These are phyloP conservation scores for Wickerhamiella qilinensis DNA, from an alignment of 805 yeast species.

Conservation along the genomic window DNA sequence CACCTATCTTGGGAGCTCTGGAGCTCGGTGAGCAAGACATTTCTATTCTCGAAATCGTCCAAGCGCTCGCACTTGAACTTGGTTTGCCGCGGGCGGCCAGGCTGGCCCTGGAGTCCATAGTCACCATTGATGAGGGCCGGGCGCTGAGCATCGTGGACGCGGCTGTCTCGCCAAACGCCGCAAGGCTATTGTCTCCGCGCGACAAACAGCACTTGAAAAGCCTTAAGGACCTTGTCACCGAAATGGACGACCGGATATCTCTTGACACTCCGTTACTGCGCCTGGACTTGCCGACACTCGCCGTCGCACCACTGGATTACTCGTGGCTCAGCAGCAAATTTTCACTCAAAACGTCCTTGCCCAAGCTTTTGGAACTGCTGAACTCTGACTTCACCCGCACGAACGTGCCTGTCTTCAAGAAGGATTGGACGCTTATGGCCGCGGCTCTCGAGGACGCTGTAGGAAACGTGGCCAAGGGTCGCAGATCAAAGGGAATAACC, in stretches of 20 bases:
- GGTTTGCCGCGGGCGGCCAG: conserved; percentile 10
- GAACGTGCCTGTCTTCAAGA: background rate
- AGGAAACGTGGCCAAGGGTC: background rate
- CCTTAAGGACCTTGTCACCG: conserved; percentile 5
- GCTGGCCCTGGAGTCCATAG: conserved; percentile 12
- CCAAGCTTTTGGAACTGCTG: background rate
- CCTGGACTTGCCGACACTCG: background rate
- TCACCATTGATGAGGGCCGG: conserved; percentile 7
- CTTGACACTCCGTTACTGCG: background rate
- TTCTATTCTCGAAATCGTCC: conserved; percentile 2
- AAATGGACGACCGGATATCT: conserved; percentile 1
- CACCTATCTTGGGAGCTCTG: conserved; percentile 7
- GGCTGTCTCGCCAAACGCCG: conserved; percentile 1
- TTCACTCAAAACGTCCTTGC: background rate
- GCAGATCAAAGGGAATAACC: background rate
- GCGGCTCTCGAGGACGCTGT: conserved; percentile 3
- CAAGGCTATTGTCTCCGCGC: conserved; percentile 9
- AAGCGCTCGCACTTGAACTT: conserved; percentile 3
- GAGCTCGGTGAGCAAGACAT: conserved; percentile 6
- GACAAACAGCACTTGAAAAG: conserved; percentile 6
- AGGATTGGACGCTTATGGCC: conserved; percentile 4
- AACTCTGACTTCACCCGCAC: background rate
- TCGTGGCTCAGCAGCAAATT: conserved; percentile 1
- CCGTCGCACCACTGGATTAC: too few relatives aligned
- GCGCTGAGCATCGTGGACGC: conserved; percentile 9